These are phyloP conservation scores for Cercospora sp. DNA, from an alignment of 2,329 filamentous ascomycete genomes.

Conservation along the genomic window DNA sequence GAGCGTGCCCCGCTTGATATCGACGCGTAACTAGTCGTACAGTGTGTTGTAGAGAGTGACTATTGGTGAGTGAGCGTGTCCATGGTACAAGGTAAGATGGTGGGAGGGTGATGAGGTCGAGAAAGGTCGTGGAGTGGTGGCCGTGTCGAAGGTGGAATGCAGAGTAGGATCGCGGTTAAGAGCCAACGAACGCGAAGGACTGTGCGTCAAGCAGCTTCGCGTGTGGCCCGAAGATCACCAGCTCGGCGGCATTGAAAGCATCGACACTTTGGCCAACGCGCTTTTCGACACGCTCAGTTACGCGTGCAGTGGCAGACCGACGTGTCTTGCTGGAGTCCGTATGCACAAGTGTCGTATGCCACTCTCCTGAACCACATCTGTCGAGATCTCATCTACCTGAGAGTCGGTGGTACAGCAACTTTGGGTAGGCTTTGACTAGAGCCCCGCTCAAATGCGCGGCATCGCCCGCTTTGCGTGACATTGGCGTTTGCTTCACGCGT, in stretches of 20 bases:
- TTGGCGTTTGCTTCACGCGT: not conserved
- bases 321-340: not conserved
- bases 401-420: not conserved
- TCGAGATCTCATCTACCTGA: not conserved
- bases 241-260: not conserved
- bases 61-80: constrained; percentile 16
- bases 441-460: constrained; percentile 9
- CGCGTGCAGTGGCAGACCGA: not conserved
- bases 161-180: constrained; percentile 10
- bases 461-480: constrained; percentile 7
- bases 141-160: constrained; percentile 17
- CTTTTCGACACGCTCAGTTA: not conserved
- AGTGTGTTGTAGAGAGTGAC: constrained; percentile 14
- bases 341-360: not conserved
- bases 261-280: not conserved
- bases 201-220: constrained; percentile 9
- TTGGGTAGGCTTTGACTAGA: constrained; percentile 7
- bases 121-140: constrained; percentile 8
- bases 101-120: constrained; percentile 4
- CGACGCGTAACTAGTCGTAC: constrained; percentile 16
- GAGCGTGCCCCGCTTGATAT: constrained; percentile 20
- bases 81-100: constrained; percentile 15
- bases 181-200: constrained; percentile 9
- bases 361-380: not conserved
- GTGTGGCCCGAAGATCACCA: constrained; percentile 9